These are phyloP conservation scores for Syzygium aqueum DNA, from an alignment of 345 rosid genomes.

Conservation along the genomic window DNA sequence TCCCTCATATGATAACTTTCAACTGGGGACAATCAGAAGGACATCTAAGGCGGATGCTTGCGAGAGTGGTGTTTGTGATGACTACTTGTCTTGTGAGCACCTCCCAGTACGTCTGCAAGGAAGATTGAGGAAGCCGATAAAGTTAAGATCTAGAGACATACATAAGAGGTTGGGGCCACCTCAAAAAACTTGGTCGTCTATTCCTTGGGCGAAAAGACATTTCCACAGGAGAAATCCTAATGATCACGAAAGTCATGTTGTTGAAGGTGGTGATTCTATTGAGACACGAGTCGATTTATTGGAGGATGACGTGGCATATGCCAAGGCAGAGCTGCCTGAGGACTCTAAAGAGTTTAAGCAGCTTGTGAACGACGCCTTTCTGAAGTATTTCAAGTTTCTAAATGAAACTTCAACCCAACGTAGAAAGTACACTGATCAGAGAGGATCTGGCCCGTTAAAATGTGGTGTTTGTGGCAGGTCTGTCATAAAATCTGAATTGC, in stretches of 20 bases:
- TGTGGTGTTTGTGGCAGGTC: conserved; percentile 50
- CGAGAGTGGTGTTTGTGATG: conserved; percentile 11
- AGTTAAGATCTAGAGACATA: background rate
- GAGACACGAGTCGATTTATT: background rate
- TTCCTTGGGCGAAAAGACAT: conserved; percentile 1
- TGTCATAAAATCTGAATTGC: background rate
- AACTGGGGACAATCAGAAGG: background rate
- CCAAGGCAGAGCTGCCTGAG: conserved; percentile 16
- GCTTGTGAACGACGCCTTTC: conserved; percentile 21
- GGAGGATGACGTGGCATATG: background rate
- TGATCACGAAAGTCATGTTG: background rate
- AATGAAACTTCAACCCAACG: conserved; percentile 32
- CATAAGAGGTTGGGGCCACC: conserved; percentile 8
- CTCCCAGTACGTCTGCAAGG: conserved; percentile 7
- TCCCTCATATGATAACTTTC: background rate
- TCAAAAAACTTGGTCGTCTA: background rate
- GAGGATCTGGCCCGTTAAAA: conserved; percentile 14
- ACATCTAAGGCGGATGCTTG: background rate
- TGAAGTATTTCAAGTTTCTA: conserved; percentile 34
- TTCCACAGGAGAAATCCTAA: background rate
- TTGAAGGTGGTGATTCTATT: background rate
- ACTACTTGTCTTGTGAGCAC: conserved; percentile 5
- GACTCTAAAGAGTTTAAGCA: conserved; percentile 29
- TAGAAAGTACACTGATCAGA: conserved; percentile 22
- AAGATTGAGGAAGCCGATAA: conserved; percentile 9